Base-by-base conservation (phyloP, 1,284 basidiomycete genomes). In the Ganoderma meredithae region DNA sequence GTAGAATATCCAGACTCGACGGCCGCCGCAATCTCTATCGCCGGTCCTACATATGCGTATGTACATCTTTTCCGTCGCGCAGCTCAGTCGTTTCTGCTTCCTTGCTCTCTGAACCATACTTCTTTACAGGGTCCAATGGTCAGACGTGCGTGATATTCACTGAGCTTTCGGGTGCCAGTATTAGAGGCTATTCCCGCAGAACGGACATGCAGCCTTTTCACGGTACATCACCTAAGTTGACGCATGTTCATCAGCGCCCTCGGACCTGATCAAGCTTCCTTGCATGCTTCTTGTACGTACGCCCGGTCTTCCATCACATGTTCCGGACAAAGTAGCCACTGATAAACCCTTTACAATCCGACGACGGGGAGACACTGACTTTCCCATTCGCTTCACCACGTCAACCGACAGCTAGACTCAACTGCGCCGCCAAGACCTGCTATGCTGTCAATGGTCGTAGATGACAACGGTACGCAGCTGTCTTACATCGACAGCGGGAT, bases 371-470 rank as follows among this genome's bases (percentile, higher is more conserved):
- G 39, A 19, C 56, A 59, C n/a, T 59, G 19, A 39, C 31, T 39
- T 31, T 33, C n/a, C 33, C 55, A 19, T 39, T 39, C 33, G 55
- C 36, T 58, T 39, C 27, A 10, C 33, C 33, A 58, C 55, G 9
- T 19, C 17, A 58, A 19, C 17, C 55, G 17, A 55, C 27, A 55
- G 7, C 31, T 15, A 19, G 13, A 31, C 15, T 15, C 52, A 55
- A 60, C 36, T 25, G 22, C 58, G 22, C 13, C 15, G 10, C 13
- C 10, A 25, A 39, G 15, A 25, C 36, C 9, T 22, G 12, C 25
- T 22, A 85, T 71, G 67, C 62, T 41, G 15, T 43, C 60, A 15
- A 66, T 71, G 41, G 39, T 52, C 1, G 70, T 73, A 27, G 63
- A 71, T 62, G 56, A 68, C 40, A 43, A 62, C 1, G 69, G 59